phyloP scores from a whole-genome alignment of 164 flowering plant genomes.

The Malania oleifera region DNA sequence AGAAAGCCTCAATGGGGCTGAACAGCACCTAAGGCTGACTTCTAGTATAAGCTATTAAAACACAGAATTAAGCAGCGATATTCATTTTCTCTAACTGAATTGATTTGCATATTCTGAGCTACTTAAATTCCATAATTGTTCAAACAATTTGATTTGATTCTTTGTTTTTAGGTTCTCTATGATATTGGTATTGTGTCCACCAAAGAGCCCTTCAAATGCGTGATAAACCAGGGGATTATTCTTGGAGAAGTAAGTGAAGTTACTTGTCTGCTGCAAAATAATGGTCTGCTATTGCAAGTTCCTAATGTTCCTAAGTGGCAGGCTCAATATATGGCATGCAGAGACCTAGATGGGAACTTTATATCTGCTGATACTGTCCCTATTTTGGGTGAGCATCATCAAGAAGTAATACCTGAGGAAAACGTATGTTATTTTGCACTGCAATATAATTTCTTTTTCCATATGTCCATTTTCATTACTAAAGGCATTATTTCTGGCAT shows the following conservation, averaged over 20 bases:
- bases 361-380: conserved; percentile 64
- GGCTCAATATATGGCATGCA: conserved; percentile 78
- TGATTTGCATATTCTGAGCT: too few relatives aligned
- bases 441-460: not conserved
- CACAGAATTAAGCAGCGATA: too few relatives aligned
- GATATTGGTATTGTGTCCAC: conserved; percentile 93
- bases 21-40: too few relatives aligned
- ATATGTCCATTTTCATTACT: conserved; percentile 3
- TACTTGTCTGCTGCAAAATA: not conserved
- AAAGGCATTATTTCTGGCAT: not conserved
- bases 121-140: too few relatives aligned
- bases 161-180: conserved; percentile 72
- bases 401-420: conserved; percentile 70
- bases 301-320: conserved; percentile 35
- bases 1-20: too few relatives aligned
- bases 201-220: conserved; percentile 95
- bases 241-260: conserved; percentile 82
- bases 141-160: conserved; percentile 3
- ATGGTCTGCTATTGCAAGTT: conserved; percentile 9
- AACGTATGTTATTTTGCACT: conserved; percentile 38
- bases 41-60: too few relatives aligned
- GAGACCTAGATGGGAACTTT: conserved; percentile 57
- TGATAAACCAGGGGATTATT: conserved; percentile 95
- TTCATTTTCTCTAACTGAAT: too few relatives aligned
- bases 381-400: conserved; percentile 30